These are phyloP conservation scores for Actinomortierella ambigua DNA, from an alignment of 371 early-diverging fungal species.

Conservation along the genomic window DNA sequence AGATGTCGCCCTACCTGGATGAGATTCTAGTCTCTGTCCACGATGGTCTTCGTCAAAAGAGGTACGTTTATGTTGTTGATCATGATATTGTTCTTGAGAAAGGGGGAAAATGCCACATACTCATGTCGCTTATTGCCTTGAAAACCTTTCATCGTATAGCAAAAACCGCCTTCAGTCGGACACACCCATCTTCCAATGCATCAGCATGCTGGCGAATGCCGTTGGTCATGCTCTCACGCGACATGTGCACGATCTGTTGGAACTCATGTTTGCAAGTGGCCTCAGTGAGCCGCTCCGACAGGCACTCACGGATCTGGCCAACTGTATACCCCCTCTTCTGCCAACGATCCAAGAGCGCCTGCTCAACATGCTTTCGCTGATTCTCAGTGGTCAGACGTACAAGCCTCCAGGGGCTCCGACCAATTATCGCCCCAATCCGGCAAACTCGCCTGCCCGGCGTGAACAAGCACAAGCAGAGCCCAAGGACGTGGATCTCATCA, in stretches of 20 bases:
- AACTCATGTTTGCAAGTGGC: constrained; percentile 91
- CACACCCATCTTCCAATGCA: constrained; percentile 81
- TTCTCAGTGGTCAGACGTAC: constrained; percentile 86
- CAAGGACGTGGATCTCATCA: constrained; percentile 78
- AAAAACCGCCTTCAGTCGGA: constrained; percentile 69
- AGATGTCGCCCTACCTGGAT: constrained; percentile 84
- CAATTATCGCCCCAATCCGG: constrained; percentile 33
- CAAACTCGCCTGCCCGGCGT: constrained; percentile 49
- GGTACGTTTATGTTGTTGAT: constrained; percentile 11
- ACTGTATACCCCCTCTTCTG: constrained; percentile 82
- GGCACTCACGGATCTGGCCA: constrained; percentile 82
- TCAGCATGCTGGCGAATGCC: constrained; percentile 87
- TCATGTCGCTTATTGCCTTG: too few relatives aligned
- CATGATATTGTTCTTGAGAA: too few relatives aligned
- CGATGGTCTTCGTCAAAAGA: constrained; percentile 65
- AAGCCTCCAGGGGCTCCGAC: constrained; percentile 80
- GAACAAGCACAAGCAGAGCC: constrained; percentile 56
- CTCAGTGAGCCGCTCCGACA: constrained; percentile 83
- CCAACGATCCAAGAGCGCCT: constrained; percentile 91
- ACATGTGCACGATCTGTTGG: constrained; percentile 87
- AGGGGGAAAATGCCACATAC: too few relatives aligned
- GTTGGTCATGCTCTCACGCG: constrained; percentile 90
- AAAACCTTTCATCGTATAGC: constrained; percentile 32
- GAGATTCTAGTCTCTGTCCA: constrained; percentile 72
- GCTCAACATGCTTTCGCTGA: constrained; percentile 87